These are phyloP conservation scores for Penicillium longicatenatum DNA, from an alignment of 495 filamentous ascomycete species.

Conservation along the genomic window DNA sequence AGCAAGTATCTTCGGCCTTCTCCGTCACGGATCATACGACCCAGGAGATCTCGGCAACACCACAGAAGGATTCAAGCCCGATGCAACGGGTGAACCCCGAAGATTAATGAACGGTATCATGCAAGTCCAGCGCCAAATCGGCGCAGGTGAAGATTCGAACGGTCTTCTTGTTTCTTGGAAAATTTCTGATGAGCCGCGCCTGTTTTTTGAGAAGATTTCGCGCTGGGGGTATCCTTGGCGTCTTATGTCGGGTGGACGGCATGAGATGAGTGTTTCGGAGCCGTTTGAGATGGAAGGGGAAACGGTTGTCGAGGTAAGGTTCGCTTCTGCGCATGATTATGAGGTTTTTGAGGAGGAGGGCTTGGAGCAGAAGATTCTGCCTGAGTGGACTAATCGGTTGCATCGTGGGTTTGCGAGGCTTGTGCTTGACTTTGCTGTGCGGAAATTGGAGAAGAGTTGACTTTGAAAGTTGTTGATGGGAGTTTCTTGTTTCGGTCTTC, in stretches of 20 bases:
- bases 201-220: slow-evolving; percentile 35
- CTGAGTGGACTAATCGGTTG: slow-evolving; percentile 7
- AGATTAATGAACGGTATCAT: slow-evolving; percentile 25
- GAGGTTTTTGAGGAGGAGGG: slow-evolving; percentile 29
- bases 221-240: slow-evolving; percentile 40
- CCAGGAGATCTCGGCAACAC: slow-evolving; percentile 28
- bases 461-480: not conserved
- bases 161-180: slow-evolving; percentile 32
- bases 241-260: slow-evolving; percentile 35
- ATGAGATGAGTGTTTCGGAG: slow-evolving; percentile 23
- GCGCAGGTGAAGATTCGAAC: slow-evolving; percentile 11
- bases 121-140: slow-evolving; percentile 19
- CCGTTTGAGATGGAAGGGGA: not conserved
- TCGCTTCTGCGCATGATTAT: slow-evolving; percentile 36
- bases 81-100: slow-evolving; percentile 12
- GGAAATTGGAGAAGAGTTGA: not conserved
- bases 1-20: slow-evolving; percentile 24
- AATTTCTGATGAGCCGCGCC: slow-evolving; percentile 22
- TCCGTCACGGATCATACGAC: slow-evolving; percentile 8
- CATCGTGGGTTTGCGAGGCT: slow-evolving; percentile 5
- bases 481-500: too few relatives aligned
- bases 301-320: slow-evolving; percentile 30
- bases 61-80: slow-evolving; percentile 10
- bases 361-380: slow-evolving; percentile 25
- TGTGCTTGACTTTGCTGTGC: not conserved